Evolutionary conservation across 2,329 filamentous ascomycete species (phyloP), one percentile per base, ranked within the genome.

Genomic region (Penicillium rolfsii): DNA sequence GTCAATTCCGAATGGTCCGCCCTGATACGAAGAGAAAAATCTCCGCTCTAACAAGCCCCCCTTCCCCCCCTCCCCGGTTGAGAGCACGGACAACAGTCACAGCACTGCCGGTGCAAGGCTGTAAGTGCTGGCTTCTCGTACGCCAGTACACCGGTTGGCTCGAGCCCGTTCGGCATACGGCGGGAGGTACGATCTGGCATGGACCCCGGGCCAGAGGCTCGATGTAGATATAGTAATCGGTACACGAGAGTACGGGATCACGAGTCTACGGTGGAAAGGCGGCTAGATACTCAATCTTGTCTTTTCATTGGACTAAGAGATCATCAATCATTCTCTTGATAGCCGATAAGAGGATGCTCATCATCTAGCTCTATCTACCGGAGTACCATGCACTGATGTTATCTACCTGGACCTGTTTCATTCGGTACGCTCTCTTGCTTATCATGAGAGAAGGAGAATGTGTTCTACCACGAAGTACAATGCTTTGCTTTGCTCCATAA

Each of bases 1-100:
- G 62, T 33, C 24, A 19, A 58, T 69, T 67, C 66, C 67, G 64
- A 68, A 66, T 61, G 61, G 61, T 69, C 65, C 65, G 65, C 52
- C 50, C 46, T 62, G 59, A 64, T 59, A 58, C 54, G 52, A 55
- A 52, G 48, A 16, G 26, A 35, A 48, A 61, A 60, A 59, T 60
- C 58, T 63, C 62, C 60, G 60, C 52, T 19, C 41, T 36, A 33
- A 33, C 30, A 33, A 33, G 30, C 30, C 30, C 30, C 30, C 7
- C 30, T 14, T 24, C 12, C n/a, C 28, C 46, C 26, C 7, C 9
- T 8, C 33, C 28, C 48, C 40, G 33, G 49, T 52, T 35, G 6
- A 41, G 30, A 52, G 50, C 19, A 38, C 36, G 9, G 33, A 38
- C 22, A 40, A 22, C 33, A 49, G 30, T 14, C 35, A 14, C 11